Base-by-base conservation (phyloP, 1,284 basidiomycete genomes). In the Apiotrichum siamense region DNA sequence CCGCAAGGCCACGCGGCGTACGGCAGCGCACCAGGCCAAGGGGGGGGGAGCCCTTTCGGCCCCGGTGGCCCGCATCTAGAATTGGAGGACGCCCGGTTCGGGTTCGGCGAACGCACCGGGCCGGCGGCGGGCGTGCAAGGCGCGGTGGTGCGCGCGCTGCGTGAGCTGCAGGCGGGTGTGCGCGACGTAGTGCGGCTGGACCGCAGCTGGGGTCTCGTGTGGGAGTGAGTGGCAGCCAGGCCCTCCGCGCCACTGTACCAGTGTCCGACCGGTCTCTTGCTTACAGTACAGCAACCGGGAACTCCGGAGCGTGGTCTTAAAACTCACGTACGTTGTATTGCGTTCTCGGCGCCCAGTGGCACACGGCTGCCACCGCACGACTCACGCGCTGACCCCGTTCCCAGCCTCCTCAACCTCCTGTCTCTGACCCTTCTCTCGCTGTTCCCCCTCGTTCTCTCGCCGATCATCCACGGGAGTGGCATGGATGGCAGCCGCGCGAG, bases 381-480 rank as follows among this genome's bases (percentile, higher is more conserved):
- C n/a, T 35, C 9, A 17, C 7, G 7, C 11, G 9, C 18, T 12
- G 11, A n/a, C 18, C 4, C 43, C 50, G 29, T 44, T 21, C 7
- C 9, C 50, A 73, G 72, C 4, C 52, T 72, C n/a, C 66, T 75
- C 59, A 75, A 75, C 60, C 58, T 72, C 29, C 60, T 75, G 12
- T 69, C 70, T 9, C 62, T 75, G 2, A 31, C 70, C 11, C 56
- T 69, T 6, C 63, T 75, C 9, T 70, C 71, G 0, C 60, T 72
- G 29, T 65, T 68, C 35, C 67, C 70, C 3, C 50, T 69, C 24
- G 52, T 74, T 41, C 54, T 75, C 49, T 64, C 66, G 1, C 69
- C 72, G 0, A 41, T 67, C 3, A 43, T 70, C 39, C 31, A 33
- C 6, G 23, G 31, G 2, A 11, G 9, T 6, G 21, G 31, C 50